Evolutionary conservation across 495 filamentous ascomycete species (phyloP).

Genomic region (Lophiostoma macrostomum): DNA sequence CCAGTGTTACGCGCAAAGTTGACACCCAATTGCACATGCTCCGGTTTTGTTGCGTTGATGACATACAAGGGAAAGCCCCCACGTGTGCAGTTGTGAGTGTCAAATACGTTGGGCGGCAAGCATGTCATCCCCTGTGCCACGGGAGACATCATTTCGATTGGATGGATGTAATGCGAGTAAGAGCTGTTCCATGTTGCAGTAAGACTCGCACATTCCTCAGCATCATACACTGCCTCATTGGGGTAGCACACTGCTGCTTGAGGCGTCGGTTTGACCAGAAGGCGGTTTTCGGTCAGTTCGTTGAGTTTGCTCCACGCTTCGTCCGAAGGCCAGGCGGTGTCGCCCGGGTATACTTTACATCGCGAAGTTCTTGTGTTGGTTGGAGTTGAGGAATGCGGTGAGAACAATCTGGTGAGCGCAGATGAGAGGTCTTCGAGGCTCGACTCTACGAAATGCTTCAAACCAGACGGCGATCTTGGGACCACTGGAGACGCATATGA

Average conservation of each 20-base stretch:
- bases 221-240: conserved; percentile 18
- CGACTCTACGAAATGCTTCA: conserved; percentile 1
- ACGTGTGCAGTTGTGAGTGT: conserved; percentile 46
- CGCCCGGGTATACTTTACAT: conserved; percentile 29
- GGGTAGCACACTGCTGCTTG: conserved; percentile 30
- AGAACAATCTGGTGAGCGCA: background rate
- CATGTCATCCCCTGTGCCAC: conserved; percentile 30
- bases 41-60: conserved; percentile 55
- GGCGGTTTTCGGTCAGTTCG: conserved; percentile 11
- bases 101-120: conserved; percentile 19
- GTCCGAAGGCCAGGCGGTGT: conserved; percentile 24
- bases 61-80: conserved; percentile 60
- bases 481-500: conserved; percentile 10
- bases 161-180: conserved; percentile 18
- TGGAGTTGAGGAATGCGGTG: background rate
- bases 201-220: conserved; percentile 17
- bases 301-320: conserved; percentile 24
- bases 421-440: conserved; percentile 8
- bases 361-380: background rate
- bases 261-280: conserved; percentile 15
- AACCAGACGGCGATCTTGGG: background rate
- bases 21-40: conserved; percentile 58
- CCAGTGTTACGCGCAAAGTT: conserved; percentile 61
- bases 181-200: conserved; percentile 19
- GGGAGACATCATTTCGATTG: conserved; percentile 27